These are phyloP conservation scores for Microsporum canis DNA, from an alignment of 2,329 filamentous ascomycete species.

Conservation along the genomic window DNA sequence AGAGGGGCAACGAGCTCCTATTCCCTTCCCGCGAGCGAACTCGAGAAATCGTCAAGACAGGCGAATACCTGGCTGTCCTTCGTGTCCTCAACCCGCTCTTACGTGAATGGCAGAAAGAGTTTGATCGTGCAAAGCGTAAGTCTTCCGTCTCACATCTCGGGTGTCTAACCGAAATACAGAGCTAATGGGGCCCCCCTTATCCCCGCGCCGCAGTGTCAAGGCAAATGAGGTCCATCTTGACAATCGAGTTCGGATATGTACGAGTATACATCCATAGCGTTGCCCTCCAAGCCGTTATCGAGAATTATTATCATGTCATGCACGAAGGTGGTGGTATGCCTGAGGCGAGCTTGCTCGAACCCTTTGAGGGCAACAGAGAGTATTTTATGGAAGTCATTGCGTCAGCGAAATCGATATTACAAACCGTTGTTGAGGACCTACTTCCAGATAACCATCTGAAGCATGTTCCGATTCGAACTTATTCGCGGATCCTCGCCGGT, in stretches of 20 bases:
- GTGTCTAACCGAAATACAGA: slow-evolving; percentile 2
- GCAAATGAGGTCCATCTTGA: slow-evolving; percentile 36
- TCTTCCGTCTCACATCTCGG: background rate
- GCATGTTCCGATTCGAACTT: slow-evolving; percentile 46
- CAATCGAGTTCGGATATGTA: slow-evolving; percentile 43
- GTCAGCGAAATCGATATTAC: slow-evolving; percentile 42
- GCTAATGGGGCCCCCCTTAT: slow-evolving; percentile 2
- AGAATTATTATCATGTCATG: slow-evolving; percentile 19
- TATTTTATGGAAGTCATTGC: slow-evolving; percentile 46
- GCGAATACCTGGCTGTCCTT: slow-evolving; percentile 65
- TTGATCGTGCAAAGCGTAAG: slow-evolving; percentile 27
- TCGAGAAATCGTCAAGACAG: slow-evolving; percentile 67
- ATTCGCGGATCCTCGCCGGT: slow-evolving; percentile 46
- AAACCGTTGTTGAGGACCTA: slow-evolving; percentile 43
- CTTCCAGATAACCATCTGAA: slow-evolving; percentile 41
- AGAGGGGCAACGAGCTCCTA: slow-evolving; percentile 68
- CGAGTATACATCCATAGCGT: slow-evolving; percentile 36
- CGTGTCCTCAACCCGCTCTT: slow-evolving; percentile 64
- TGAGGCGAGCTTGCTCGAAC: slow-evolving; percentile 14
- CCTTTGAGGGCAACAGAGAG: slow-evolving; percentile 35
- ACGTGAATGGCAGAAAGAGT: slow-evolving; percentile 57
- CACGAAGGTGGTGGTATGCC: slow-evolving; percentile 11
- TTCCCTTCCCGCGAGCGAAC: slow-evolving; percentile 73
- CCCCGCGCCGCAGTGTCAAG: slow-evolving; percentile 47
- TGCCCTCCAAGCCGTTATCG: slow-evolving; percentile 47